Evolutionary conservation across 2,329 filamentous ascomycete genomes (phyloP), one percentile per base, ranked within the genome.

Genomic region (Metarhizium brunneum): DNA sequence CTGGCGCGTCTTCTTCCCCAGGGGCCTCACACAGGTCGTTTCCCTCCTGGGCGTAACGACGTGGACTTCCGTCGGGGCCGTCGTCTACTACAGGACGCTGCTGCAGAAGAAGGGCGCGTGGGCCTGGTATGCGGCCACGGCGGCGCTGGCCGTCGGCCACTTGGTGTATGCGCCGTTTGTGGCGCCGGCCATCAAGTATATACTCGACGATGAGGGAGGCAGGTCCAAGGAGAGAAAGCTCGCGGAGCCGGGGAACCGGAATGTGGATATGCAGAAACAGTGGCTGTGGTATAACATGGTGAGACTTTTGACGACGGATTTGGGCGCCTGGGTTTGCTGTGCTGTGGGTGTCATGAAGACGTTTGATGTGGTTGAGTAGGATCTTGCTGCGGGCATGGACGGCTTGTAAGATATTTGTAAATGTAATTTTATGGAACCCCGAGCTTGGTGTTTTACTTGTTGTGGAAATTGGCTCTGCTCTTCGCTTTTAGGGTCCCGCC

Each of bases 1-100:
- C 66, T 79, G 75, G 62, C 60, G 61, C 3, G 56, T 60, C 42
- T 73, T 76, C 59, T 76, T 78, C 67, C 59, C 53, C n/a, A 59
- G 58, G 16, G 71, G 69, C 30, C 61, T 73, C 2, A 58, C 59
- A 40, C 61, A 64, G 2, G 70, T 75, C 2, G 53, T 74, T 13
- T 63, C 57, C 2, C 65, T 72, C 54, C 58, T 74, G 8, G 64
- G 63, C 6, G 54, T 66, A 13, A 77, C 75, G 4, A 61, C 67
- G 14, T 61, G 62, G 56, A 60, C 66, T 1, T 66, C 67, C 0
- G 38, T 66, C 13, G 64, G 58, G 20, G 66, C 62, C 51, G 59
- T 70, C 1, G 63, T 59, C 56, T 58, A 61, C 36, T 56, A 64
- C 14, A 54, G 61, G 4, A 50, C 54, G 16, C 53, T 64, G 11